Conservation (phyloP, 2,329 filamentous ascomycete genomes). For the Rutstroemia sp. region DNA sequence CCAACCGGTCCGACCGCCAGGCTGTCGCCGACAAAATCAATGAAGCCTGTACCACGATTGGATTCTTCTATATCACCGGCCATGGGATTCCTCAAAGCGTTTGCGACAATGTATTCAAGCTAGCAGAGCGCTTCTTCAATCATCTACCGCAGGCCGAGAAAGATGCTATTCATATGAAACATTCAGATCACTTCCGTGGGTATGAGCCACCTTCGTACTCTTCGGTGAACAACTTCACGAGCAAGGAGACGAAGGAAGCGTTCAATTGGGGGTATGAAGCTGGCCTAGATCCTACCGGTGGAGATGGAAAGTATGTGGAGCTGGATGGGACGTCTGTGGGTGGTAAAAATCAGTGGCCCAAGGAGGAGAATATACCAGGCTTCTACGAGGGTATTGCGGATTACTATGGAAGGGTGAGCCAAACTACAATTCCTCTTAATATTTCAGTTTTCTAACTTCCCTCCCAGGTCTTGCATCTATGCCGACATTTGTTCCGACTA, state of each 20-base stretch:
- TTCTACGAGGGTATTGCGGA: slow-evolving; percentile 25
- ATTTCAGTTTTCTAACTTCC: neutral
- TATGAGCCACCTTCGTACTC: slow-evolving; percentile 43
- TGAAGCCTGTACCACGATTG: slow-evolving; percentile 24
- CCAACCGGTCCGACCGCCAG: slow-evolving; percentile 20
- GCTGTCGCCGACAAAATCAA: slow-evolving; percentile 23
- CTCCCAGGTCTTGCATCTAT: slow-evolving; percentile 30
- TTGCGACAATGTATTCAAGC: slow-evolving; percentile 35
- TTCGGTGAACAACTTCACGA: slow-evolving; percentile 36
- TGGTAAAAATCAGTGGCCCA: slow-evolving; percentile 25
- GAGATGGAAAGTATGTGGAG: slow-evolving; percentile 29
- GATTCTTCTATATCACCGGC: slow-evolving; percentile 34
- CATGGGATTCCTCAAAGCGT: slow-evolving; percentile 37
- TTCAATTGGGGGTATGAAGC: slow-evolving; percentile 30
- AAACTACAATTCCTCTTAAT: neutral
- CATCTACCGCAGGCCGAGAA: slow-evolving; percentile 40
- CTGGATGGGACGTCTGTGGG: slow-evolving; percentile 23
- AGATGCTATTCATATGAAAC: slow-evolving; percentile 32
- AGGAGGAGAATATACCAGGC: slow-evolving; percentile 22
- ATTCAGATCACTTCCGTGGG: slow-evolving; percentile 36
- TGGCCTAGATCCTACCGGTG: slow-evolving; percentile 25
- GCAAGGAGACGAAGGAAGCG: slow-evolving; percentile 41
- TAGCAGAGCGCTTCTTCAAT: slow-evolving; percentile 39
- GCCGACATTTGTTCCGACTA: slow-evolving; percentile 31
- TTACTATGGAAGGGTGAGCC: slow-evolving; percentile 24